Base-by-base conservation (phyloP, 2,329 filamentous ascomycete species). In the Cladosporium phlei region DNA sequence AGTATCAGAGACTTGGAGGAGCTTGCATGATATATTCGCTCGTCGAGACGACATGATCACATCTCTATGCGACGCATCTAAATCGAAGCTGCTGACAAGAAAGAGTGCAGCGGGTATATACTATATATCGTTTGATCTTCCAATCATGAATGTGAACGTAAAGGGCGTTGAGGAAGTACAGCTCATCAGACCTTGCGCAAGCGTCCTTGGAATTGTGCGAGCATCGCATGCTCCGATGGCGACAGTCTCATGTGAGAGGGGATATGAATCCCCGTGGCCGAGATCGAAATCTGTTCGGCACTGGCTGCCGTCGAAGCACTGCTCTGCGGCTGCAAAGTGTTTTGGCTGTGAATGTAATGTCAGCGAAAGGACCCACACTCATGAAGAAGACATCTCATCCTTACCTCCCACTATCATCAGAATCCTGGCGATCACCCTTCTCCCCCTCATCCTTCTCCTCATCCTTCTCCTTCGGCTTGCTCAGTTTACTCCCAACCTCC, bases 401-500 rank as follows among this genome's bases (percentile, higher is more conserved):
- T 35, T 48, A 56, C 53, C 54, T 53, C 47, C 51, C n/a, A n/a
- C n/a, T 55, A 21, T 38, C 50, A 28, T 52, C 46, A 14, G 51
- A 53, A 2, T 38, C 46, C 8, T 48, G 34, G 21, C 50, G 30
- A 27, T 48, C 42, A 4, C 16, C 9, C 42, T 48, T 42, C 32
- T 45, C 49, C 42, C 53, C 47, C 16, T 54, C 51, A 21, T 47
- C 49, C 20, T 49, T 57, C 39, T 5, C 58, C 5, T 46, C 57
- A 38, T 4, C 59, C 6, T 43, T 14, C 19, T 38, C 6, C 5
- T 19, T 4, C 7, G 37, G 2, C 16, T 38, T 38, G 37, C 9
- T 5, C 52, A 57, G 59, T 54, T 55, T 63, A 46, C 38, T 57
- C 2, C 64, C 60, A 6, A 69, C 51, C 17, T 69, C 62, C 25